A percentile compares a stretch with the other conserved stretches of the same genome.
Conservation (phyloP, 2,329 filamentous ascomycete species). For the Pleomassaria siparia region DNA sequence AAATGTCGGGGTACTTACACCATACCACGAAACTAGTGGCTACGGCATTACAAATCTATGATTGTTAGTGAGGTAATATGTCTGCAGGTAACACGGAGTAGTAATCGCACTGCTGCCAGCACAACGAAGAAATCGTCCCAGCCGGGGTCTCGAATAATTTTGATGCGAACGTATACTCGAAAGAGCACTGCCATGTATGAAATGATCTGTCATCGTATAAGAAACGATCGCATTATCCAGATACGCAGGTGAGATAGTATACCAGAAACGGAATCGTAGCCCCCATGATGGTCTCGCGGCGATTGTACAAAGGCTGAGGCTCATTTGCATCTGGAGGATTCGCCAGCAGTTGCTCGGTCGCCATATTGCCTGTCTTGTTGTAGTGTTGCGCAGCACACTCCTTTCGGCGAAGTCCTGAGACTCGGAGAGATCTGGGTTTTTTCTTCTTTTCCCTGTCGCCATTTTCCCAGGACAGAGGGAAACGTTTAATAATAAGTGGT, state of each 20-base stretch:
- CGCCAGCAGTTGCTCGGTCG: conserved; percentile 20
- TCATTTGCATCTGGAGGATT: conserved; percentile 31
- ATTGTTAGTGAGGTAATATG: conserved; percentile 3
- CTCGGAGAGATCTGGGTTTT: neutral
- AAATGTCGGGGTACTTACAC: conserved; percentile 18
- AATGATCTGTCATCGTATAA: conserved; percentile 22
- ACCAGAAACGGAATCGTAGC: conserved; percentile 30
- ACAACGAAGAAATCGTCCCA: conserved; percentile 40
- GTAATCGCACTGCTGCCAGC: conserved; percentile 26
- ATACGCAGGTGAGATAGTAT: conserved; percentile 2
- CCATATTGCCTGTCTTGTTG: conserved; percentile 3
- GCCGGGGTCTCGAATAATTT: conserved; percentile 33
- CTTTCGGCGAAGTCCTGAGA: neutral
- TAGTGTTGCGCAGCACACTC: conserved; percentile 10
- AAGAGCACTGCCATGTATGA: conserved; percentile 31
- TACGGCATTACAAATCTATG: conserved; percentile 26
- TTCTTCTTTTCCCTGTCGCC: neutral
- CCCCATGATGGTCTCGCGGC: conserved; percentile 27
- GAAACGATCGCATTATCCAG: neutral
- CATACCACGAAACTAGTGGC: conserved; percentile 26
- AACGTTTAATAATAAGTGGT: neutral
- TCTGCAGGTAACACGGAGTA: neutral
- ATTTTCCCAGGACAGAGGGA: neutral
- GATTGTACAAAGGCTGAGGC: conserved; percentile 29
- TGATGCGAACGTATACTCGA: conserved; percentile 32